A percentile compares a stretch with the other conserved stretches of the same genome.
These are phyloP conservation scores for Metschnikowia sp. DNA, from an alignment of 805 yeast species.

Conservation along the genomic window DNA sequence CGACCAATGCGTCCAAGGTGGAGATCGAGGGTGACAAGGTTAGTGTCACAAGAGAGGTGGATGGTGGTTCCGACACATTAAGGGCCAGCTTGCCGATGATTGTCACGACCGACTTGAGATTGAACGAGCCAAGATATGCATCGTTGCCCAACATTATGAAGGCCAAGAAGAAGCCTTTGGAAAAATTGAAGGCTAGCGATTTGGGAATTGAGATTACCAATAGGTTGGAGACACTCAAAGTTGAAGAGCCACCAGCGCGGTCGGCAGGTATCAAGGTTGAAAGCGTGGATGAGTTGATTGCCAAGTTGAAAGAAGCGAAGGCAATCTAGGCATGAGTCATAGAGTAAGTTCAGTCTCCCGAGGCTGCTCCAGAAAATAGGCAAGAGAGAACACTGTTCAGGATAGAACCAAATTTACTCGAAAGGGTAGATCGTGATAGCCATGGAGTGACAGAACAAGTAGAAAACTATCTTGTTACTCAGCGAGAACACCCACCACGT, in stretches of 20 bases:
- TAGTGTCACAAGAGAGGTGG: constrained; percentile 85
- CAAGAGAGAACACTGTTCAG: neutral
- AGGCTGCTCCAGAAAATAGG: neutral
- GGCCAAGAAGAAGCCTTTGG: constrained; percentile 94
- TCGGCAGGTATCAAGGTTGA: constrained; percentile 77
- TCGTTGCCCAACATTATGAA: constrained; percentile 95
- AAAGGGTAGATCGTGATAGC: too few relatives aligned
- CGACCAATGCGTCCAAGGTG: constrained; percentile 89
- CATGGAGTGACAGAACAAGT: too few relatives aligned
- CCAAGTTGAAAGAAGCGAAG: constrained; percentile 72
- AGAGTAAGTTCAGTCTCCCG: neutral
- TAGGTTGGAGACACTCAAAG: constrained; percentile 64
- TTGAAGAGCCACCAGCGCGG: constrained; percentile 84
- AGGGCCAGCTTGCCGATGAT: constrained; percentile 77
- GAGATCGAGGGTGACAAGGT: constrained; percentile 55
- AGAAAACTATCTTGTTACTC: too few relatives aligned
- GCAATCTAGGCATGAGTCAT: constrained; percentile 45
- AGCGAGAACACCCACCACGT: too few relatives aligned
- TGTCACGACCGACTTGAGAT: constrained; percentile 88
- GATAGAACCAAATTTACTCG: too few relatives aligned
- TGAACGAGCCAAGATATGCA: constrained; percentile 95
- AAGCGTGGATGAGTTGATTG: constrained; percentile 76
- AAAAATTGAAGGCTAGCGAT: constrained; percentile 57
- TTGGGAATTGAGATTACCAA: constrained; percentile 63
- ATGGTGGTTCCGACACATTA: constrained; percentile 88